A percentile compares a stretch with the other conserved stretches of the same genome.
phyloP scores from a whole-genome alignment of 2,329 filamentous ascomycete species.

The Aspergillus latus region DNA sequence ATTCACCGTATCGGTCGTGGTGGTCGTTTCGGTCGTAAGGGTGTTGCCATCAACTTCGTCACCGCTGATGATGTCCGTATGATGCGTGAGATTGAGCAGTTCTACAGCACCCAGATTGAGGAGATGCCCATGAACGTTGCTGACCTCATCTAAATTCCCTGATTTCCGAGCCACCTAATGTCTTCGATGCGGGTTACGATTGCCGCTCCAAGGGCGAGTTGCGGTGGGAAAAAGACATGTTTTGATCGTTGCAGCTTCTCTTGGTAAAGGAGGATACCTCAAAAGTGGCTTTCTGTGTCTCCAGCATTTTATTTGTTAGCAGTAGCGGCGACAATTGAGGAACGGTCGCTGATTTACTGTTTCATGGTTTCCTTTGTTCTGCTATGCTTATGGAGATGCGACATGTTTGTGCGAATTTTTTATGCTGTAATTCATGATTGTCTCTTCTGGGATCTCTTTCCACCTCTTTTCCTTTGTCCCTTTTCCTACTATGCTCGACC shows the following conservation, averaged over 20 bases:
- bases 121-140: conserved; percentile 98
- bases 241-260: conserved; percentile 29
- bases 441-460: conserved; percentile 25
- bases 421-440: conserved; percentile 36
- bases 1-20: conserved; percentile 99
- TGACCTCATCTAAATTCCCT: conserved; percentile 48
- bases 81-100: conserved; percentile 99
- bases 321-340: conserved; percentile 21
- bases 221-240: conserved; percentile 27
- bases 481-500: conserved; percentile 33
- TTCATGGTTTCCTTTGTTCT: conserved; percentile 39
- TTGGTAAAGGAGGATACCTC: conserved; percentile 33
- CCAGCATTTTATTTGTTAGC: conserved; percentile 30
- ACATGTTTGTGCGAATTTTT: conserved; percentile 38
- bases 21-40: conserved; percentile 99
- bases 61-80: conserved; percentile 98
- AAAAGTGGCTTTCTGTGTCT: conserved; percentile 45
- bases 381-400: conserved; percentile 39
- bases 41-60: conserved; percentile 99
- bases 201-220: conserved; percentile 30
- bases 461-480: conserved; percentile 31
- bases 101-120: conserved; percentile 99
- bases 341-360: conserved; percentile 21
- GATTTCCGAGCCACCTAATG: conserved; percentile 28
- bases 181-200: conserved; percentile 39